Percentiles rank a stretch among this genome's conserved stretches.
Evolutionary conservation across 495 filamentous ascomycete species (phyloP).

Genomic region (Oidiodendron maius): DNA sequence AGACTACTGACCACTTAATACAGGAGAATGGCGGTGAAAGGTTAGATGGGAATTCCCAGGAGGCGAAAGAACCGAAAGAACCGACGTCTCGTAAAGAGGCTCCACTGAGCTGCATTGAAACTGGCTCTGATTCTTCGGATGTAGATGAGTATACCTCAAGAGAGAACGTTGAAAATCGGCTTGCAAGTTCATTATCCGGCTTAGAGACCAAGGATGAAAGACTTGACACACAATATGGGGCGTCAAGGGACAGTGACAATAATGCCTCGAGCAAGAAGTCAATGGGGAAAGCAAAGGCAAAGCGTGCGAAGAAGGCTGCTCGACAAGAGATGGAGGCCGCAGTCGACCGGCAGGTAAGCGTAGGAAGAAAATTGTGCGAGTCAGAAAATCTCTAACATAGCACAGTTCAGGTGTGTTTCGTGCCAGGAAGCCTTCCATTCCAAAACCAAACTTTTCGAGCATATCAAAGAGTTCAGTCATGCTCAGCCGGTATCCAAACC

Average conservation of each 20-base stretch:
- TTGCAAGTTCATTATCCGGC: slow-evolving; percentile 7
- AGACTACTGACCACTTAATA: background rate
- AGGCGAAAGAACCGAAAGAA: background rate
- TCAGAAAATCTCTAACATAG: too few relatives aligned
- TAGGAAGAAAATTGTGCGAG: background rate
- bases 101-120: background rate
- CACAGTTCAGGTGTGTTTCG: slow-evolving; percentile 47
- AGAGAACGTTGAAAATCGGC: slow-evolving; percentile 35
- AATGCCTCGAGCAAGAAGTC: slow-evolving; percentile 18
- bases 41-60: background rate
- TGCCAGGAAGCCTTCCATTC: slow-evolving; percentile 60
- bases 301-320: slow-evolving; percentile 64
- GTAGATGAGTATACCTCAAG: slow-evolving; percentile 40
- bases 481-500: slow-evolving; percentile 11
- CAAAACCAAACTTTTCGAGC: slow-evolving; percentile 65
- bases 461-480: slow-evolving; percentile 51
- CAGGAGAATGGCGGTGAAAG: background rate
- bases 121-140: slow-evolving; percentile 4
- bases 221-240: background rate
- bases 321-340: background rate
- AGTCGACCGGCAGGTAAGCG: background rate
- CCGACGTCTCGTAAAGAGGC: background rate
- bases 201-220: slow-evolving; percentile 1
- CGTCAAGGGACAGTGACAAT: slow-evolving; percentile 4
- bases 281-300: slow-evolving; percentile 83